Evolutionary conservation across 176 grass and related monocot genomes (phyloP).

Genomic region (Thalia dealbata): DNA sequence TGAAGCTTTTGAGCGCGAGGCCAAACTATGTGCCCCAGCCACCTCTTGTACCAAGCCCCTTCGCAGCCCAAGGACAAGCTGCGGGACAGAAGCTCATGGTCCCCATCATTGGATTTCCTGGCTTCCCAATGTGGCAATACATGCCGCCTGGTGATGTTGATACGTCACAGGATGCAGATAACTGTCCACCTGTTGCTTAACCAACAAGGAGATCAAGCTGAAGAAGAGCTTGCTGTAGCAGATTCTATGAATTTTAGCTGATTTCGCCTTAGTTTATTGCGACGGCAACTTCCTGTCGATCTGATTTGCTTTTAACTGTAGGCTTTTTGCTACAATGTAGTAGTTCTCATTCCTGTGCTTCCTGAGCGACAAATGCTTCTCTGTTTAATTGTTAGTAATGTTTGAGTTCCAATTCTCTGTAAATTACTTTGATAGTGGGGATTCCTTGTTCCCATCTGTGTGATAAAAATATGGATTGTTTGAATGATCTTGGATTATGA

Average conservation of each 20-base stretch:
- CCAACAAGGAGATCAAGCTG: background rate
- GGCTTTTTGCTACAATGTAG: background rate
- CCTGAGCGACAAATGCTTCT: background rate
- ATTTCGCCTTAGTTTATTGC: background rate
- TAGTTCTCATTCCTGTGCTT: background rate
- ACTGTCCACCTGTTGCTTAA: slow-evolving; percentile 60
- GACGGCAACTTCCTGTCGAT: background rate
- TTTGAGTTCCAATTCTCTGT: background rate
- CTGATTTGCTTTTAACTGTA: background rate
- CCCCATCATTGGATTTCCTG: slow-evolving; percentile 50
- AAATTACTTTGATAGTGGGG: background rate
- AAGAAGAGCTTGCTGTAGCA: background rate
- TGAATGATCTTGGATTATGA: no score
- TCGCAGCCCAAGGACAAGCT: slow-evolving; percentile 37
- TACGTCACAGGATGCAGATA: slow-evolving; percentile 58
- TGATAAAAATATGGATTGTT: no score
- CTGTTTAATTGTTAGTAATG: background rate
- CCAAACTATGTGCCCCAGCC: slow-evolving; percentile 36
- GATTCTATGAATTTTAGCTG: background rate
- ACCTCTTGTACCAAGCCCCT: slow-evolving; percentile 40
- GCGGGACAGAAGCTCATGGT: slow-evolving; percentile 59
- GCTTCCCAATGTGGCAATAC: slow-evolving; percentile 68
- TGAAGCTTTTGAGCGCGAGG: slow-evolving; percentile 22
- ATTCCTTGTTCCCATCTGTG: no score
- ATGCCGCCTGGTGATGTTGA: slow-evolving; percentile 62